phyloP scores from a whole-genome alignment of 257 asterid genomes.

The Ocimum tenuiflorum region DNA sequence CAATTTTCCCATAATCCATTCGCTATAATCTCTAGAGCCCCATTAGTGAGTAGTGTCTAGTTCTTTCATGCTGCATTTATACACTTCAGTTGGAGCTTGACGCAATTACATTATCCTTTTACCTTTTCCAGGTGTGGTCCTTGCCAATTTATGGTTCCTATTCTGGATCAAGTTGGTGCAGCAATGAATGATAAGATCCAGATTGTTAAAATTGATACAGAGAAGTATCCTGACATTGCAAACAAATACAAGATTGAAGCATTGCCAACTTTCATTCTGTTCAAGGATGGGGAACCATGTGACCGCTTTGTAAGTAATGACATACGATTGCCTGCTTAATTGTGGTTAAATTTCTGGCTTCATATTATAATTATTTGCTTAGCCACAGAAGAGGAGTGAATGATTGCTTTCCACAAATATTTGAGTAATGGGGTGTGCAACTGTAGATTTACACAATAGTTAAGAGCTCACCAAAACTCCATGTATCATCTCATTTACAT shows the following conservation, averaged over 20 bases:
- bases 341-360: neutral
- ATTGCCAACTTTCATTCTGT: constrained; percentile 82
- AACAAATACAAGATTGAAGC: constrained; percentile 73
- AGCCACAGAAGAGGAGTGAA: neutral
- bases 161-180: constrained; percentile 56
- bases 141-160: constrained; percentile 87
- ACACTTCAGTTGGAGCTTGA: neutral
- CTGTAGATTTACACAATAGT: neutral
- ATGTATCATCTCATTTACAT: neutral
- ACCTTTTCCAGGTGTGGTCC: constrained; percentile 85
- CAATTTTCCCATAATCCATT: neutral
- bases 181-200: constrained; percentile 62
- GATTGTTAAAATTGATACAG: constrained; percentile 87
- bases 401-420: neutral
- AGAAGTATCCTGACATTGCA: constrained; percentile 78
- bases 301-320: constrained; percentile 80
- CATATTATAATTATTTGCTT: neutral
- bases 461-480: neutral
- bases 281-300: constrained; percentile 71
- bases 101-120: neutral
- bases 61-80: neutral
- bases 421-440: neutral
- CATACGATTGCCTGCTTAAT: constrained; percentile 9
- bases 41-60: neutral
- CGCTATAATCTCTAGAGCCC: neutral